Evolutionary conservation across 257 asterid species (phyloP), one percentile per base, ranked within the genome.

Genomic region (Solanum virginianum): DNA sequence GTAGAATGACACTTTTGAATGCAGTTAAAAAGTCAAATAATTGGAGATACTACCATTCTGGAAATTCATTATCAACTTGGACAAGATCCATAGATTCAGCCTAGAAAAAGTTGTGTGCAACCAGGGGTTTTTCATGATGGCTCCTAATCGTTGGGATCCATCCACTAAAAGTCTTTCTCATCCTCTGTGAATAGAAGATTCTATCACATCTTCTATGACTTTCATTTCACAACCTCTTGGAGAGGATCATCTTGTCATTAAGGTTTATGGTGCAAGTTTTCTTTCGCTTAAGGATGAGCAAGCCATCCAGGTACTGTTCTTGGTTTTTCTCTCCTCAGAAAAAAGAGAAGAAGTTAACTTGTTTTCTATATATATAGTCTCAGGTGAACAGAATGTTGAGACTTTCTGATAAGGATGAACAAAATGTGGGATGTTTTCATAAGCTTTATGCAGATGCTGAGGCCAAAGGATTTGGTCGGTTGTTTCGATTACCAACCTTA

Each of bases 81-180:
- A 51, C 13, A 77, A 51, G 16, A 51, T 51, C 1, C 39, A 57
- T 1, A 80, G 3, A 3, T 92, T 91, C 84, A 80, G 12, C 4
- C 47, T 92, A 20, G 93, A 90, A 68, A 84, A 18, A 41, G 91
- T 88, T 2, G 90, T 92, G 2, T 92, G 95, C 88, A 92, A 92
- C 57, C 95, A 92, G n/a, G 95, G 94, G 1, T 91, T 90, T 80
- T 92, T 92, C 80, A 92, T 92, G 95, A 91, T 92, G 94, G 88
- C 92, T 86, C 95, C 94, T 10, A 92, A 92, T 55, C 47, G 2
- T n/a, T 92, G 94, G 92, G 87, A 85, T 10, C 86, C 92, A 1
- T 53, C 82, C 0, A 39, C 63, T 1, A 90, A 87, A 17, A 39
- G 81, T 8, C 80, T 91, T 22, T 26, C 56, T 1, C 93, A 94